phyloP scores from a whole-genome alignment of 192 early-diverging fungal species.

The Podila verticillata region DNA sequence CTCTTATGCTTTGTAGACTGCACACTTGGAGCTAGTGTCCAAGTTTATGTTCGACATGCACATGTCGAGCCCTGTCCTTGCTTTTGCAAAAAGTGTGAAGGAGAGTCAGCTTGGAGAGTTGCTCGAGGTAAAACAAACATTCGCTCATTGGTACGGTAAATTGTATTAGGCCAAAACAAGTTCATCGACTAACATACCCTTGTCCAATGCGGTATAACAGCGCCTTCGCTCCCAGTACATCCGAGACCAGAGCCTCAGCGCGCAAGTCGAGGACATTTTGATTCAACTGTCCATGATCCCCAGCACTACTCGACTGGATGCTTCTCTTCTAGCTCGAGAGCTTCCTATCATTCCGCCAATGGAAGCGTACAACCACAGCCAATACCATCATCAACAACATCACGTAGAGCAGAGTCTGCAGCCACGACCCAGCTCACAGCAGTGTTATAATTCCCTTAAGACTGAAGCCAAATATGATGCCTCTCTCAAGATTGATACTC shows the following conservation, averaged over 20 bases:
- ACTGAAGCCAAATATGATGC: conserved; percentile 16
- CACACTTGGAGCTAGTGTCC: conserved; percentile 34
- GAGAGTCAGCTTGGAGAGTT: conserved; percentile 13
- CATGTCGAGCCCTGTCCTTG: conserved; percentile 17
- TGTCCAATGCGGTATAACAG: background rate
- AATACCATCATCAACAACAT: background rate
- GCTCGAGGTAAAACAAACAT: conserved; percentile 25
- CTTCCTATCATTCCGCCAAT: conserved; percentile 19
- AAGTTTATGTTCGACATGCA: conserved; percentile 44
- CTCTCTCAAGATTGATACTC: conserved; percentile 9
- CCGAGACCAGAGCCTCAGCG: conserved; percentile 26
- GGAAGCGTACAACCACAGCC: background rate
- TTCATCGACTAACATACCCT: too few species aligned
- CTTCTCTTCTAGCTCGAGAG: background rate
- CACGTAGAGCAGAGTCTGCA: background rate
- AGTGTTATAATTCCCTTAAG: conserved; percentile 2
- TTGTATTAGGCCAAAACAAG: too few species aligned
- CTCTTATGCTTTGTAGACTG: conserved; percentile 14
- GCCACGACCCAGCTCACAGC: background rate
- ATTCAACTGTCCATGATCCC: conserved; percentile 36
- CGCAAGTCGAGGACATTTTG: conserved; percentile 41
- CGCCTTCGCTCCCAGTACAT: conserved; percentile 11
- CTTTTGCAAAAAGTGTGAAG: conserved; percentile 37
- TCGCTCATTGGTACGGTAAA: too few species aligned
- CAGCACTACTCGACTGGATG: background rate